Evolutionary conservation across 305 asterid species (phyloP).

Genomic region (Solanum hybrid): DNA sequence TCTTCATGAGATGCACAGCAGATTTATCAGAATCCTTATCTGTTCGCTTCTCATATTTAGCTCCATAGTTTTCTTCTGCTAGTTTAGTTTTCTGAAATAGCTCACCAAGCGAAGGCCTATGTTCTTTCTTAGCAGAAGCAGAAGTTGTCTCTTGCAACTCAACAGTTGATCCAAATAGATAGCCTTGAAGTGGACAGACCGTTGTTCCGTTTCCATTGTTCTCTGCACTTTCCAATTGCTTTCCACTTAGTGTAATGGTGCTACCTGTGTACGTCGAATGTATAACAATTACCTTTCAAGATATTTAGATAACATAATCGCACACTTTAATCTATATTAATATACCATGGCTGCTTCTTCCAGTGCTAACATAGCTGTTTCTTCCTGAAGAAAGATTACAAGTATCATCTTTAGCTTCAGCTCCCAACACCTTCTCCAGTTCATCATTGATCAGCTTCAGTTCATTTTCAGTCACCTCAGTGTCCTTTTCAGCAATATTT

Average conservation of each 20-base stretch:
- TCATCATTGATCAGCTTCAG: conserved; percentile 78
- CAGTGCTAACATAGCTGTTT: conserved; percentile 66
- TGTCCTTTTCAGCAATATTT: conserved; percentile 70
- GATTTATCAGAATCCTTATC: conserved; percentile 62
- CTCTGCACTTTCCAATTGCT: conserved; percentile 47
- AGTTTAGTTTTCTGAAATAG: conserved; percentile 74
- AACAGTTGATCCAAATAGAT: conserved; percentile 69
- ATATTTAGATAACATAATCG: neutral
- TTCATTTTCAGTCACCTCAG: conserved; percentile 69
- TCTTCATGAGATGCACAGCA: conserved; percentile 58
- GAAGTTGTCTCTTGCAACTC: conserved; percentile 45
- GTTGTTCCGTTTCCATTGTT: conserved; percentile 34
- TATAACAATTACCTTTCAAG: neutral
- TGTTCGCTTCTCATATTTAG: conserved; percentile 39
- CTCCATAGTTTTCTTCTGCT: conserved; percentile 47
- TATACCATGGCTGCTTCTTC: conserved; percentile 42
- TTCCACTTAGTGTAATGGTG: conserved; percentile 46
- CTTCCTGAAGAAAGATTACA: conserved; percentile 58
- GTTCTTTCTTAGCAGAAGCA: conserved; percentile 44
- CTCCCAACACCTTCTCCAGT: conserved; percentile 73
- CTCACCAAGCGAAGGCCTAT: conserved; percentile 78
- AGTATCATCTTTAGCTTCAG: conserved; percentile 32
- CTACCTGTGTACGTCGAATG: conserved; percentile 16
- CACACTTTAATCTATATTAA: neutral
- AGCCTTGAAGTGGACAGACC: conserved; percentile 71